Base-by-base conservation (phyloP, 2,329 filamentous ascomycete genomes). In the Epichloe gansuensis region DNA sequence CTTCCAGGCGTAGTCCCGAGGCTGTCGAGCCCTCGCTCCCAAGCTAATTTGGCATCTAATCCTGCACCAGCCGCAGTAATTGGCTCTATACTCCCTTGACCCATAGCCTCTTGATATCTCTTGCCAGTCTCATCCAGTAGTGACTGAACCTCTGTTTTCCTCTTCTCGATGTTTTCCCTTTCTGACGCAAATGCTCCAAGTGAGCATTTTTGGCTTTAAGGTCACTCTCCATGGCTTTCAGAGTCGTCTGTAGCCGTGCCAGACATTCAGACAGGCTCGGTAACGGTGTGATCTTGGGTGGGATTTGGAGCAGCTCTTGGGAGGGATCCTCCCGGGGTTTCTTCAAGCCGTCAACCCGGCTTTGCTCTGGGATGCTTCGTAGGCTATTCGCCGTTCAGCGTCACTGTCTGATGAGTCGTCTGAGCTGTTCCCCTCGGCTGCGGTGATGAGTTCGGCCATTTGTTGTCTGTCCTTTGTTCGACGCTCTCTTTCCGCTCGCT, bases 281-380 rank as follows among this genome's bases (percentile, higher is more conserved):
- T 25, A 96, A 70, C 2, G 89, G 84, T 5, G 86, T 84, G 61
- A 95, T 87, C 56, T 81, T 84, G 3, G 88, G 80, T 0, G 85
- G 86, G 2, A 83, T 82, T 53, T 75, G 81, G 4, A 77, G 67
- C 11, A 73, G 47, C 15, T 65, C 62, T 21, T 73, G 65, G 57
- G 66, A 58, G 39, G 66, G 59, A 28, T 65, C 64, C 42, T 64
- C 61, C 28, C 52, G 56, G 13, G 64, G 72, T 61, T 74, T 75
- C 61, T 74, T 76, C 23, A 86, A 62, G 0, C 83, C 86, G 61
- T 91, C 71, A 93, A 85, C n/a, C 89, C 91, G 3, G 88, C 86
- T 21, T 86, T 80, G 8, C 88, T 91, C 70, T 97, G 91, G 4
- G 88, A 85, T 11, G 83, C 81, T 67, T 95, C 91, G 69, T 95